phyloP scores from a whole-genome alignment of 2,329 filamentous ascomycete species.

The Fusarium coicis region DNA sequence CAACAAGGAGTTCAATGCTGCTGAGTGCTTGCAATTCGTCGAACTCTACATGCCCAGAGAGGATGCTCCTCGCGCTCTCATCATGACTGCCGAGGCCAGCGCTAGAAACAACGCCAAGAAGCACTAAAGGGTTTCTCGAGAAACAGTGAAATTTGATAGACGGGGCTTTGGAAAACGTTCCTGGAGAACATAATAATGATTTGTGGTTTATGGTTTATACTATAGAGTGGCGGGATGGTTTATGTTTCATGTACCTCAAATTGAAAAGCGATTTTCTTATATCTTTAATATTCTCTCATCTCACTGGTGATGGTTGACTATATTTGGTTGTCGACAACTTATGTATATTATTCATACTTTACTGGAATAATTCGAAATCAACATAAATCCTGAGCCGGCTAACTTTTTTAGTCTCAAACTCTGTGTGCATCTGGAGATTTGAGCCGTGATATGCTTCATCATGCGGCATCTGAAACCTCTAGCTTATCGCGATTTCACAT shows the following conservation, averaged over 20 bases:
- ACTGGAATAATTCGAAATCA: not conserved
- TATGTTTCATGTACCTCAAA: slow-evolving; percentile 30
- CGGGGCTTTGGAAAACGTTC: slow-evolving; percentile 14
- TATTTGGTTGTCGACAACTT: not conserved
- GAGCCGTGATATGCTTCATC: not conserved
- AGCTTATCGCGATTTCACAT: not conserved
- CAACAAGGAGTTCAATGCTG: slow-evolving; percentile 71
- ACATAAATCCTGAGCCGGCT: not conserved
- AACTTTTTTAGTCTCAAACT: not conserved
- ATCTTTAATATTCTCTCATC: not conserved
- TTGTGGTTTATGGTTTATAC: slow-evolving; percentile 26
- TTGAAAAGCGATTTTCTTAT: slow-evolving; percentile 37
- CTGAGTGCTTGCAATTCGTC: slow-evolving; percentile 72
- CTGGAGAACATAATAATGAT: slow-evolving; percentile 38
- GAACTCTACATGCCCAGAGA: slow-evolving; percentile 84
- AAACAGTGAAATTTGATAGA: slow-evolving; percentile 13
- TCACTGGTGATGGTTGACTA: not conserved
- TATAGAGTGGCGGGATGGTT: slow-evolving; percentile 26
- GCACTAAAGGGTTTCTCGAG: slow-evolving; percentile 37
- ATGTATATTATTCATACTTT: not conserved
- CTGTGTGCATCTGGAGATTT: not conserved
- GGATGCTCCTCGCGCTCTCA: slow-evolving; percentile 78
- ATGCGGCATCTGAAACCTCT: not conserved
- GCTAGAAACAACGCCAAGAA: slow-evolving; percentile 72
- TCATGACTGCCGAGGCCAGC: slow-evolving; percentile 76